Base-by-base conservation (phyloP, 2,329 filamentous ascomycete species). In the Rhinocladiella mackenziei region DNA sequence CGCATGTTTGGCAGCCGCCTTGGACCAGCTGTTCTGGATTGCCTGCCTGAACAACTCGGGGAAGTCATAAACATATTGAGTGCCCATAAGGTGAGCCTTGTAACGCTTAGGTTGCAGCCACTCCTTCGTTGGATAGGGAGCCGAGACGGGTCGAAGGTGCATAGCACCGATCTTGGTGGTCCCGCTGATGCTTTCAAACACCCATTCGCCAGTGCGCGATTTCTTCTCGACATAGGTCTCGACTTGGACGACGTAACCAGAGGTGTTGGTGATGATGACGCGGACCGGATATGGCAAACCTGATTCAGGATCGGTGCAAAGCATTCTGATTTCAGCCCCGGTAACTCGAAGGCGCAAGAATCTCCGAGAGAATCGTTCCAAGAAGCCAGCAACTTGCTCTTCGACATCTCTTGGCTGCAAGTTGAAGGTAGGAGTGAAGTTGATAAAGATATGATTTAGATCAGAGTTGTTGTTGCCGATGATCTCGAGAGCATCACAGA, bases 391-490 rank as follows among this genome's bases (percentile, higher is more conserved):
- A 17, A 98, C 80, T 20, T 88, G 91, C 67, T 94, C 80, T 71
- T 97, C 89, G 11, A 98, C 88, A 71, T 96, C 88, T 48, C 80
- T 73, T 3, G 92, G 89, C 61, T 88, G 77, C 36, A 98, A 80
- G 64, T 89, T 87, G 81, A 98, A 97, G 47, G 96, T 86, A 7
- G 89, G 88, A 0, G 88, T 92, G 74, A 98, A 98, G 78, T 98
- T 97, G 77, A 98, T 92, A 75, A 98, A 98, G 77, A 98, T 92
- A 73, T 98, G 92, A 76, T 98, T 98, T 63, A 98, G 78, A 75
- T 98, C 92, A 39, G 92, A 95, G 73, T 94, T 94, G 74, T 96
- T 97, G 77, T 95, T 96, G 63, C 92, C 92, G 62, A 96, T 94
- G 59, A 98, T 96, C 76, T 98, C 92, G 46, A 98, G 76, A 32